Evolutionary conservation across 148 eudicot genomes (phyloP).

Genomic region (Diospyros kaki): DNA sequence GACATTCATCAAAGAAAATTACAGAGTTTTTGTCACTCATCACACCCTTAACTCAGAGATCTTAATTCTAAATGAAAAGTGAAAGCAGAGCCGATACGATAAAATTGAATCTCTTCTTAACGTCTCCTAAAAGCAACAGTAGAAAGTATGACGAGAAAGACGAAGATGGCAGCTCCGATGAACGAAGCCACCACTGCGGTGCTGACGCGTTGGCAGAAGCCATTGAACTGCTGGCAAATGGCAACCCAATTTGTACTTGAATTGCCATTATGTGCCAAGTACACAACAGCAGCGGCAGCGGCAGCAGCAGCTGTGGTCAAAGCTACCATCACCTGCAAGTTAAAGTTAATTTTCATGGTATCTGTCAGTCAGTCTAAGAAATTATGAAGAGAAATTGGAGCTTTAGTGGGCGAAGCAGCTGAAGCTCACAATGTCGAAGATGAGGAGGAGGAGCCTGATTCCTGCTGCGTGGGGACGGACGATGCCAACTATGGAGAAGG

Average conservation of each 20-base stretch:
- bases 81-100: too few relatives aligned
- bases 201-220: constrained; percentile 68
- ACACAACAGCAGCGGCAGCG: constrained; percentile 85
- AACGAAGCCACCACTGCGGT: constrained; percentile 88
- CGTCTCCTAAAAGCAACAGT: constrained; percentile 50
- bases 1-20: too few relatives aligned
- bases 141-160: constrained; percentile 58
- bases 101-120: neutral
- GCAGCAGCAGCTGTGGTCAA: constrained; percentile 55
- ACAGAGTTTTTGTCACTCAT: too few relatives aligned
- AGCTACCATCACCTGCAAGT: constrained; percentile 46
- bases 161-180: constrained; percentile 50
- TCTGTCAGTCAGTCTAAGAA: neutral
- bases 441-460: constrained; percentile 66
- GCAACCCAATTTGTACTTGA: constrained; percentile 64
- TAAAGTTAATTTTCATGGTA: neutral
- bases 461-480: constrained; percentile 63
- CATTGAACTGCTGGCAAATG: constrained; percentile 77
- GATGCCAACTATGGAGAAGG: constrained; percentile 74
- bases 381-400: neutral
- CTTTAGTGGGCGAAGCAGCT: too few relatives aligned
- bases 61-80: too few relatives aligned
- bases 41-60: too few relatives aligned
- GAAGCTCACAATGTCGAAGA: constrained; percentile 54
- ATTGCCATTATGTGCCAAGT: constrained; percentile 81